A percentile compares a stretch with the other conserved stretches of the same genome.
phyloP scores from a whole-genome alignment of 768 basidiomycete genomes.

The Dendrothele bispora region DNA sequence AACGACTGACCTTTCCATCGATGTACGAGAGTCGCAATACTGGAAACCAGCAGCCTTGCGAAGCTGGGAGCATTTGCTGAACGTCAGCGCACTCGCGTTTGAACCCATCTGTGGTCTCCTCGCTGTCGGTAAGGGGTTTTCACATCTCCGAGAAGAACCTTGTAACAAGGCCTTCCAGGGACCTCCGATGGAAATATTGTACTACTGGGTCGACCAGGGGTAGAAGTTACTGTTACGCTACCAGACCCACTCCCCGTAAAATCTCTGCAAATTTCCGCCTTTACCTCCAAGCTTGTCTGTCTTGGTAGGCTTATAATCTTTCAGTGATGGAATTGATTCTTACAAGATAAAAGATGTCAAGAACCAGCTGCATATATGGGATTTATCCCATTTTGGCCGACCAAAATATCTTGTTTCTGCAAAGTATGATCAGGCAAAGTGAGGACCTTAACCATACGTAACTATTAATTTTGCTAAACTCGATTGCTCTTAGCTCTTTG shows the following conservation, averaged over 20 bases:
- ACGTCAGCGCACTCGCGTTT: conserved; percentile 53
- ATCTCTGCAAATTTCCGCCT: conserved; percentile 61
- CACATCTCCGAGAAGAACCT: conserved; percentile 1
- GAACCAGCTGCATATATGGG: conserved; percentile 60
- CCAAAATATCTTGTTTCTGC: conserved; percentile 53
- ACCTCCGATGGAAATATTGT: conserved; percentile 63
- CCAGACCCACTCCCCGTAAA: conserved; percentile 48
- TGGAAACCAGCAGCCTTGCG: conserved; percentile 56
- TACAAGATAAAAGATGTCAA: conserved; percentile 40
- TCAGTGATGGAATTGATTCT: background rate
- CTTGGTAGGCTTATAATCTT: conserved; percentile 46
- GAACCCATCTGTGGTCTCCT: conserved; percentile 63
- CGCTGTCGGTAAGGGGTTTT: conserved; percentile 48
- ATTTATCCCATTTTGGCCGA: conserved; percentile 49
- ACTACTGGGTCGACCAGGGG: conserved; percentile 68
- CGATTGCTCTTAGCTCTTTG: conserved; percentile 45
- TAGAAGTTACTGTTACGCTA: conserved; percentile 49
- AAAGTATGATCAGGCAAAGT: conserved; percentile 51
- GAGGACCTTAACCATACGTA: conserved; percentile 11
- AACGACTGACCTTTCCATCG: conserved; percentile 53
- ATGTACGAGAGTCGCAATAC: conserved; percentile 53
- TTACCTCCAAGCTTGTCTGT: conserved; percentile 54
- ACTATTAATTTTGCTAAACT: conserved; percentile 1
- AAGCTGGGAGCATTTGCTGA: conserved; percentile 47
- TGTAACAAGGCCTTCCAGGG: conserved; percentile 37